A percentile compares a stretch with the other conserved stretches of the same genome.
phyloP scores from a whole-genome alignment of 305 asterid genomes.

The Fraxinus velutina region DNA sequence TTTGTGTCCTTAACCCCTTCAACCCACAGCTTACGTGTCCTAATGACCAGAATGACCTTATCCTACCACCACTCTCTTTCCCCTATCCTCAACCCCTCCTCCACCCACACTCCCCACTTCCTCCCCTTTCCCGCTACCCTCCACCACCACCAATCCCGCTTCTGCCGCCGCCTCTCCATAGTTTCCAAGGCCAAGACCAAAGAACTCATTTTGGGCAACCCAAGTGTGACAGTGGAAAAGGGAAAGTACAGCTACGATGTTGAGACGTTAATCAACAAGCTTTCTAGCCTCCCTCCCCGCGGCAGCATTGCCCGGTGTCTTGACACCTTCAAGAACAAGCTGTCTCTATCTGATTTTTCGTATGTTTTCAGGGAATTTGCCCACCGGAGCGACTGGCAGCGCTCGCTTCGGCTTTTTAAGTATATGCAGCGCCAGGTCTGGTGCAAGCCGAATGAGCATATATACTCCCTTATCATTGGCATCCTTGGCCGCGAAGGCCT shows the following conservation, averaged over 20 bases:
- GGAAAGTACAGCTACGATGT: constrained; percentile 93
- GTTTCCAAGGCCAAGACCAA: constrained; percentile 51
- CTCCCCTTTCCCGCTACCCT: constrained; percentile 38
- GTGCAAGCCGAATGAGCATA: constrained; percentile 94
- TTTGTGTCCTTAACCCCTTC: background rate
- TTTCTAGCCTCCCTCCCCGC: constrained; percentile 92
- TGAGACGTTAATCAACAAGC: constrained; percentile 92
- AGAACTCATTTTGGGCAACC: constrained; percentile 80
- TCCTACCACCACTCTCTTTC: constrained; percentile 39
- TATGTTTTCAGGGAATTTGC: constrained; percentile 82
- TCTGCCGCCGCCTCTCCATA: constrained; percentile 34
- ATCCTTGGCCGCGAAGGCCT: constrained; percentile 85
- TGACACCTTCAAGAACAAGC: constrained; percentile 82
- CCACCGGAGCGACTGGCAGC: constrained; percentile 88
- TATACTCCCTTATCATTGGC: constrained; percentile 66
- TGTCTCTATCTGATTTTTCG: constrained; percentile 75
- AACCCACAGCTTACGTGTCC: background rate
- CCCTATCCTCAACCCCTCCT: constrained; percentile 45
- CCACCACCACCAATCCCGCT: constrained; percentile 30
- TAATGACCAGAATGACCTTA: constrained; percentile 51
- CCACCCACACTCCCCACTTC: constrained; percentile 28
- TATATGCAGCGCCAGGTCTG: constrained; percentile 95
- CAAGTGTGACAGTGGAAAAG: constrained; percentile 81
- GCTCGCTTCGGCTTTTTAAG: constrained; percentile 86
- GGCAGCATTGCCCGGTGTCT: constrained; percentile 97